Percentiles rank a stretch among this genome's conserved stretches.
phyloP scores from a whole-genome alignment of 2,329 filamentous ascomycete genomes.

The Talaromyces rugulosus region DNA sequence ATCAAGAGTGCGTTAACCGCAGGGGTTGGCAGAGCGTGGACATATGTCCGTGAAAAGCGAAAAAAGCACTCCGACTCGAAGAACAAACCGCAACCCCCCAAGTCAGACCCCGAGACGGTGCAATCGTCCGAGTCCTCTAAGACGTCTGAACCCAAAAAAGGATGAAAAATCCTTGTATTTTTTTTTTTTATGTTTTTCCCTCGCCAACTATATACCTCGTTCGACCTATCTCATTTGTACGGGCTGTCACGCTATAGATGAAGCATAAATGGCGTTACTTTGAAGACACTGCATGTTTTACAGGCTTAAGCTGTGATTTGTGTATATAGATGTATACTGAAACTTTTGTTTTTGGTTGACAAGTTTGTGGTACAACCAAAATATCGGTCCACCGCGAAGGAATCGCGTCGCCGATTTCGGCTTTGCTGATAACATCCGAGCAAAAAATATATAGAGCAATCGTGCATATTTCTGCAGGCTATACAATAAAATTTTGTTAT shows the following conservation, averaged over 20 bases:
- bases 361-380: neutral
- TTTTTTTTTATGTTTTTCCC: neutral
- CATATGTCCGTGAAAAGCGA: slow-evolving; percentile 80
- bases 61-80: slow-evolving; percentile 52
- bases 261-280: slow-evolving; percentile 6
- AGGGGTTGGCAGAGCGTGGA: slow-evolving; percentile 63
- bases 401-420: neutral
- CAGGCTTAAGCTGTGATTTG: neutral
- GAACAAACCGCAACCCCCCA: slow-evolving; percentile 5
- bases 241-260: slow-evolving; percentile 1
- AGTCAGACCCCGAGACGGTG: neutral
- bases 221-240: neutral
- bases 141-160: neutral
- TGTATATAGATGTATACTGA: neutral
- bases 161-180: neutral
- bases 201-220: neutral
- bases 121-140: neutral
- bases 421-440: neutral
- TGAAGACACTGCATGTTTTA: neutral
- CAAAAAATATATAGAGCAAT: neutral
- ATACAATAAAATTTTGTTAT: too few relatives aligned
- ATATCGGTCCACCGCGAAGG: neutral
- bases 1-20: slow-evolving; percentile 79
- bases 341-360: neutral
- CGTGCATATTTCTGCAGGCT: neutral